Evolutionary conservation across 306 rosid species (phyloP).

Genomic region (Quercus gilva): DNA sequence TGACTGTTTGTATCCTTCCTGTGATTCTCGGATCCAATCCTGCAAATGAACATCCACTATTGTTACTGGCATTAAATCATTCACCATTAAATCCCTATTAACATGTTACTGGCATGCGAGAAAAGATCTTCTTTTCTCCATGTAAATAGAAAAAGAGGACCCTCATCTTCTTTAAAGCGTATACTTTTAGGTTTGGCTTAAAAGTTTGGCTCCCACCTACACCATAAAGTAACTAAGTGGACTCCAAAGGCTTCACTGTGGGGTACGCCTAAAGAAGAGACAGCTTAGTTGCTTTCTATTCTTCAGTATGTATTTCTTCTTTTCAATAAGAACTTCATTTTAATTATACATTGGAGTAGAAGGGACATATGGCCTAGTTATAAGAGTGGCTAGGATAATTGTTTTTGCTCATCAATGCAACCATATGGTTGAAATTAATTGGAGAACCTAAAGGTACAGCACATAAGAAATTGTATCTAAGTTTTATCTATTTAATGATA

Average conservation of each 20-base stretch:
- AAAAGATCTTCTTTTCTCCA: not conserved
- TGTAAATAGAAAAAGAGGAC: not conserved
- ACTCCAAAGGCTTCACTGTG: not conserved
- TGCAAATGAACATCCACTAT: constrained; percentile 14
- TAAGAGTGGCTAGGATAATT: not conserved
- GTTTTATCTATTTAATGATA: too few species aligned
- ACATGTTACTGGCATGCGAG: not conserved
- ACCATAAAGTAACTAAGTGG: not conserved
- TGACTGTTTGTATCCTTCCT: constrained; percentile 70
- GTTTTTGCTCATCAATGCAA: too few species aligned
- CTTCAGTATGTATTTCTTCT: not conserved
- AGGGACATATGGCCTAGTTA: not conserved
- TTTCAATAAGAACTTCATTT: too few species aligned
- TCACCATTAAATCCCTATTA: not conserved
- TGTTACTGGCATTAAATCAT: too few species aligned
- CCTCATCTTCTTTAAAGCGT: not conserved
- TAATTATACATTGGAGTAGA: not conserved
- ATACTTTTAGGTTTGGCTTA: not conserved
- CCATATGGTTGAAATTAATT: too few species aligned
- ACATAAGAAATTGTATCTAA: too few species aligned
- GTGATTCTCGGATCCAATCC: constrained; percentile 74
- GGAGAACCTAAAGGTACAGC: too few species aligned
- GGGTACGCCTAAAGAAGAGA: not conserved
- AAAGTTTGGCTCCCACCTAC: not conserved
- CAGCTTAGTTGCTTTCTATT: not conserved